A percentile compares a stretch with the other conserved stretches of the same genome.
Evolutionary conservation across 768 basidiomycete genomes (phyloP).

Genomic region (Rhodotorula taiwanensis): DNA sequence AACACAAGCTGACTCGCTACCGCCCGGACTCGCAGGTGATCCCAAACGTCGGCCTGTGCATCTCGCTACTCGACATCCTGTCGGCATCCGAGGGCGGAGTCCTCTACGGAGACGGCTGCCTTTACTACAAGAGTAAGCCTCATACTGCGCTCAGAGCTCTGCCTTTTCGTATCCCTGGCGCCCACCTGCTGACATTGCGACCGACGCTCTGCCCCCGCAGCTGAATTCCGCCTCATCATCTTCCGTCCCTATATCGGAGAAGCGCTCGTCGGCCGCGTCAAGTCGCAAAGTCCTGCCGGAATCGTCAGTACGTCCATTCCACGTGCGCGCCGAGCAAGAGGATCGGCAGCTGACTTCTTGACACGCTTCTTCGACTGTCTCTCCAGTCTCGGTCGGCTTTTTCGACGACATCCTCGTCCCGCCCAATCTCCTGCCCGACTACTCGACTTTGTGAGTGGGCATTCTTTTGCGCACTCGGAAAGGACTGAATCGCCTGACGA

Average conservation of each 20-base stretch:
- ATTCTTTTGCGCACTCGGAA: not conserved
- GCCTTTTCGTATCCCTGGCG: not conserved
- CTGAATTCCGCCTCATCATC: constrained; percentile 78
- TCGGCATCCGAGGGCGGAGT: constrained; percentile 86
- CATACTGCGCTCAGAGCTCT: no score
- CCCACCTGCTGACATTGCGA: not conserved
- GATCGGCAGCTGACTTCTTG: no score
- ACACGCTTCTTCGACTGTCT: not conserved
- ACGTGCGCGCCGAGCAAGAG: not conserved
- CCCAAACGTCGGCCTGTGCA: constrained; percentile 82
- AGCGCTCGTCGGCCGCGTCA: constrained; percentile 80
- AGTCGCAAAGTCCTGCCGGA: constrained; percentile 75
- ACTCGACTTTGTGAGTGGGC: constrained; percentile 46
- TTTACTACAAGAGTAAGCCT: constrained; percentile 80
- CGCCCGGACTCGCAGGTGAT: constrained; percentile 53
- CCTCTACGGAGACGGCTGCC: constrained; percentile 83
- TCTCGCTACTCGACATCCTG: constrained; percentile 79
- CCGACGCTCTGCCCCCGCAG: constrained; percentile 54
- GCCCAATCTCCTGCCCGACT: constrained; percentile 67
- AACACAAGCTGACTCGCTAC: not conserved
- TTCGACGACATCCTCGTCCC: constrained; percentile 92
- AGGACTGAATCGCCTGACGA: no score
- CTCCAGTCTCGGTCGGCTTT: constrained; percentile 57
- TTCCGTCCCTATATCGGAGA: constrained; percentile 88
- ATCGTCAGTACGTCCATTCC: constrained; percentile 60